Evolutionary conservation across 345 rosid genomes (phyloP), one percentile per base, ranked within the genome.

Genomic region (Eucalyptus marginata): DNA sequence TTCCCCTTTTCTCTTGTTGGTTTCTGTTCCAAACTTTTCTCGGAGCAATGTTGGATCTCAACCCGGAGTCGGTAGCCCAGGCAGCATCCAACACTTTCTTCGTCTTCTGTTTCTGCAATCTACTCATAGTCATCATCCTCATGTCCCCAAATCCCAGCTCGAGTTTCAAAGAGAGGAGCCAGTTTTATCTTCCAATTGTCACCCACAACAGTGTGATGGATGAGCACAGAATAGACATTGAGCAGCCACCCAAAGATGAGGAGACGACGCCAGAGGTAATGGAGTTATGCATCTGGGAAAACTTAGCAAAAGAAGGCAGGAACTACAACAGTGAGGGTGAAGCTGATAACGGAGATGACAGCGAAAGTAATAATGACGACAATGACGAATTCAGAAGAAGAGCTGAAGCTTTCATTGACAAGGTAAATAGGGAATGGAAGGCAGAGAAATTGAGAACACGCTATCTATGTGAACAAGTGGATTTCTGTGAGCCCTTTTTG

Each of bases 401-500:
- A 20, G 6, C 40, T 40, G 98, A 97, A 89, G 96, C 94, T 76
- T 94, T 96, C 49, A 96, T 95, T 36, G 89, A 89, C 31, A 93
- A 95, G 86, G 93, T 94, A 46, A 94, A 93, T 80, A 90, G 89
- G 49, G 94, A 91, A 90, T 93, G 98, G 98, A 93, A 86, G 87
- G 91, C 89, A 84, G 98, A 97, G 88, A 90, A 56, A 87, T 68
- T 51, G 49, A 87, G 89, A 88, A 76, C 89, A 33, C 15, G 31
- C 15, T 9, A 46, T 54, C 16, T 31, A n/a, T 56, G 50, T 11
- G 85, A 85, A 33, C 33, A 49, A 27, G 81, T 33, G 47, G 84
- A 76, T 20, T 36, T 76, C 52, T 56, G 52, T 40, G 88, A 86
- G 79, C 18, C 40, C 6, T 5, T 33, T 79, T 18, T 46, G 68